These are phyloP conservation scores for Picea engelmannii DNA, from an alignment of 83 land plant species.

Conservation along the genomic window DNA sequence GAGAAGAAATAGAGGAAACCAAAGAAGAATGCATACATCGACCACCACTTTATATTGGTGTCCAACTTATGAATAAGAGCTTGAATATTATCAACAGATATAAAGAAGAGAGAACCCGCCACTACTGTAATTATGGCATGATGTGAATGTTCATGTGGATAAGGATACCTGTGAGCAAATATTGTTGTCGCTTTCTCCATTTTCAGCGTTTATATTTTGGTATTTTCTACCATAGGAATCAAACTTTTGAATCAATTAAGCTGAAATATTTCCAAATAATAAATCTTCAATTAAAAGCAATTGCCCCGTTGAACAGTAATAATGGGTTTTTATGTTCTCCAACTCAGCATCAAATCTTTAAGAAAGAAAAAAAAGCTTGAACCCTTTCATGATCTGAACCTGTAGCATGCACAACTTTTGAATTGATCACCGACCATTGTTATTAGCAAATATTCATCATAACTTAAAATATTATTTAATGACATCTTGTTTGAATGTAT, in stretches of 20 bases:
- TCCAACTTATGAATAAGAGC: conserved; percentile 84
- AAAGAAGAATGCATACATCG: conserved; percentile 86
- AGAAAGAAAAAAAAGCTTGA: background rate
- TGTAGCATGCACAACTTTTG: too few relatives aligned
- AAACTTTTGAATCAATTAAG: background rate
- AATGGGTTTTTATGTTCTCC: too few relatives aligned
- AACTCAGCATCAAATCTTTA: background rate
- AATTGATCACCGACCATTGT: too few relatives aligned
- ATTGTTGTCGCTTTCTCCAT: conserved; percentile 87
- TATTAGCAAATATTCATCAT: too few relatives aligned
- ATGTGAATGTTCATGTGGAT: conserved; percentile 97
- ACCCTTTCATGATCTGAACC: background rate
- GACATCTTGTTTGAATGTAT: too few relatives aligned
- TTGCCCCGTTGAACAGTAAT: background rate
- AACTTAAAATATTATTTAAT: too few relatives aligned
- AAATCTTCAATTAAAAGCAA: background rate
- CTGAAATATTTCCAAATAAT: background rate
- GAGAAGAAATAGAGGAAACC: conserved; percentile 97
- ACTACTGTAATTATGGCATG: conserved; percentile 92
- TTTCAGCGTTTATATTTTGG: conserved; percentile 20
- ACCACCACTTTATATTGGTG: conserved; percentile 98
- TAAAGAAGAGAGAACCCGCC: conserved; percentile 86
- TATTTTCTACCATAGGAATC: conserved; percentile 11
- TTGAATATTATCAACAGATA: conserved; percentile 91
- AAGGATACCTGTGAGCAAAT: conserved; percentile 76